These are phyloP conservation scores for Lactarius psammicola DNA, from an alignment of 768 basidiomycete genomes.

Conservation along the genomic window DNA sequence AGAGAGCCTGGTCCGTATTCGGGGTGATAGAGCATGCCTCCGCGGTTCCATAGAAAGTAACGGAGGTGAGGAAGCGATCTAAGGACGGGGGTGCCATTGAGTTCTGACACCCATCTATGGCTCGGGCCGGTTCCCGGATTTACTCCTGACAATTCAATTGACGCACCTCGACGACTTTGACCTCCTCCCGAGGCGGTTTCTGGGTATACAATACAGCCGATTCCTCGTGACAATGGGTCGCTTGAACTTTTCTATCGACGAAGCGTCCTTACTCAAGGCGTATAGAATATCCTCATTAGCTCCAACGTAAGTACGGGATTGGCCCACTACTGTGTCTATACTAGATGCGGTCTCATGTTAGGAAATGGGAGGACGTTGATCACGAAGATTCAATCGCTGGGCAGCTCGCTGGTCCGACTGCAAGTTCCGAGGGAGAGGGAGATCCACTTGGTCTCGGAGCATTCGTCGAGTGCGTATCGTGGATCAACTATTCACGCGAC, in stretches of 20 bases:
- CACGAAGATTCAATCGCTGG: conserved; percentile 80
- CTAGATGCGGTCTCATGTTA: conserved; percentile 33
- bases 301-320: conserved; percentile 55
- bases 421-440: conserved; percentile 53
- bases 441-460: conserved; percentile 80
- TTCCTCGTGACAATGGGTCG: conserved; percentile 47
- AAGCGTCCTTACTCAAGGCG: conserved; percentile 79
- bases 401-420: conserved; percentile 54
- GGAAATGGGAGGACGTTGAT: conserved; percentile 89
- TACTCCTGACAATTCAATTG: too few species aligned
- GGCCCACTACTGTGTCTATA: background rate
- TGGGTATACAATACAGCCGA: too few species aligned
- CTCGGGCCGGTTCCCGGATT: conserved; percentile 11
- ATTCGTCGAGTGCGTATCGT: conserved; percentile 51
- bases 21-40: background rate
- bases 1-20: background rate
- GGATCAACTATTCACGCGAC: background rate
- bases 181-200: background rate
- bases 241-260: conserved; percentile 71
- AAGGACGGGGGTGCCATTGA: background rate
- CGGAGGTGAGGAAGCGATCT: conserved; percentile 11
- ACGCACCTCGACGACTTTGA: conserved; percentile 1
- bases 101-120: background rate
- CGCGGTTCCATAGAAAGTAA: conserved; percentile 8
- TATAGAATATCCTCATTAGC: conserved; percentile 79